Evolutionary conservation across 176 grass and related monocot genomes (phyloP).

Genomic region (Juncus inflexus): DNA sequence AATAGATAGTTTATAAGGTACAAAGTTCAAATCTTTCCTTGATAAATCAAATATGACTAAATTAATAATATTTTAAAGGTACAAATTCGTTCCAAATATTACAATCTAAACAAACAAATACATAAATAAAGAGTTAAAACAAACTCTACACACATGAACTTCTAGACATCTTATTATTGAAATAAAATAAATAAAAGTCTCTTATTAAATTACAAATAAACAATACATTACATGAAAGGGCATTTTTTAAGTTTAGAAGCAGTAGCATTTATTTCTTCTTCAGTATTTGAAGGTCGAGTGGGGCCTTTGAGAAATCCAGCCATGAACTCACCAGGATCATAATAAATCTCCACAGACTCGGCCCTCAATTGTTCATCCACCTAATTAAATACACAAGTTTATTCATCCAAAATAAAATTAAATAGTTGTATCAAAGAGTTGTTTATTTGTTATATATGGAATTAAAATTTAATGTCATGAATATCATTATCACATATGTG

Average conservation of each 20-base stretch:
- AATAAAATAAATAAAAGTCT: neutral
- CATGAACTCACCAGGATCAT: constrained; percentile 75
- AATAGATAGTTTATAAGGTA: neutral
- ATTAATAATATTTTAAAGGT: no score
- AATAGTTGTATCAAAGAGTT: neutral
- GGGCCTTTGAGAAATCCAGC: constrained; percentile 59
- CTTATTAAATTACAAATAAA: neutral
- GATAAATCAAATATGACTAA: no score
- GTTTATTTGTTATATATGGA: neutral
- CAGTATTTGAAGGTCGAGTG: constrained; percentile 6
- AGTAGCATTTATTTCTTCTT: neutral
- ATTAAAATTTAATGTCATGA: neutral
- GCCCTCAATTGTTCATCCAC: constrained; percentile 74
- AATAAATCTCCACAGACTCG: constrained; percentile 81
- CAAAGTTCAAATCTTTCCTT: neutral
- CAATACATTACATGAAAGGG: constrained; percentile 7
- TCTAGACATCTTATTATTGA: neutral
- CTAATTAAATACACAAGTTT: constrained; percentile 8
- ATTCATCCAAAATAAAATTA: neutral
- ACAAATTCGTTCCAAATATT: no score
- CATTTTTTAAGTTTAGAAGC: constrained; percentile 2
- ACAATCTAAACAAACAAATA: no score
- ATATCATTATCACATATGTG: neutral
- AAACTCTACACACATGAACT: no score
- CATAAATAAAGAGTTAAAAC: no score